Evolutionary conservation across 2,329 filamentous ascomycete species (phyloP).

Genomic region (Dactylella cylindrospora): DNA sequence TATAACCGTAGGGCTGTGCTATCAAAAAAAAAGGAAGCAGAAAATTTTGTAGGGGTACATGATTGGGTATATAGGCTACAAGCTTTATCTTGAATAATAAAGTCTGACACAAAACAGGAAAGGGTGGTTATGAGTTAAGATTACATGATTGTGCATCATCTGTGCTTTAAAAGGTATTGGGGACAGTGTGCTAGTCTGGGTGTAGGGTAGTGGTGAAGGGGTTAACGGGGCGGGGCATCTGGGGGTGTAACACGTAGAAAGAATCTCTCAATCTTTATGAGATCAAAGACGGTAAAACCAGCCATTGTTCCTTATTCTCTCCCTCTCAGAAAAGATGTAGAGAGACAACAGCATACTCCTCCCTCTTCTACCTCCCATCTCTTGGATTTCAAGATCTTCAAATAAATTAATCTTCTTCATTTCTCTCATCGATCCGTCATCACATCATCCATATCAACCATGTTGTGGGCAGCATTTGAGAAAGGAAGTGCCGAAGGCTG

Average conservation of each 20-base stretch:
- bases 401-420: constrained; percentile 10
- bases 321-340: constrained; percentile 13
- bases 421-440: constrained; percentile 28
- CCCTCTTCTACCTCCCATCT: no score
- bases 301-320: not conserved
- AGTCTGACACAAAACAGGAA: constrained; percentile 7
- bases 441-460: not conserved
- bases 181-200: not conserved
- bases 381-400: constrained; percentile 18
- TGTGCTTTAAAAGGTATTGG: constrained; percentile 8
- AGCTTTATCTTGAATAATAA: constrained; percentile 35
- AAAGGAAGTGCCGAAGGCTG: constrained; percentile 9
- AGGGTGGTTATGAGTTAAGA: constrained; percentile 28
- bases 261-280: constrained; percentile 42
- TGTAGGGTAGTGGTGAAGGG: constrained; percentile 7
- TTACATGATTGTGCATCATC: constrained; percentile 45
- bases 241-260: constrained; percentile 22
- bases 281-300: constrained; percentile 1
- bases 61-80: constrained; percentile 45
- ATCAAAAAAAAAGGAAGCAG: not conserved
- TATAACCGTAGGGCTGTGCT: not conserved
- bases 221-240: not conserved
- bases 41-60: constrained; percentile 9
- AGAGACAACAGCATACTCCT: no score
- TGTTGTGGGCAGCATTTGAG: not conserved